A percentile compares a stretch with the other conserved stretches of the same genome.
These are phyloP conservation scores for Lenwebbia sp. DNA, from an alignment of 345 rosid genomes.

Conservation along the genomic window DNA sequence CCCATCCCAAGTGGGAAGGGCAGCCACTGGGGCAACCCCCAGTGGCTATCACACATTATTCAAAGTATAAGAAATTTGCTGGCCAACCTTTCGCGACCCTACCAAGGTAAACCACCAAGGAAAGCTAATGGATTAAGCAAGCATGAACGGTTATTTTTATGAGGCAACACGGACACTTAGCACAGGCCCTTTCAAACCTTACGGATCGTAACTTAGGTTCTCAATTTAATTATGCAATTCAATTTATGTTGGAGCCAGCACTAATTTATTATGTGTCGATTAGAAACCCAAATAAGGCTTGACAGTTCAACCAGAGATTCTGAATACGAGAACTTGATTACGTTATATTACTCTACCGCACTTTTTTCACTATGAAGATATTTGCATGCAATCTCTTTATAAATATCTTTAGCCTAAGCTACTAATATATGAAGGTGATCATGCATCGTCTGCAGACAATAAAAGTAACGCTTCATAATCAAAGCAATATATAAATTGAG, in stretches of 20 bases:
- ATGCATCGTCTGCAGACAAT: neutral
- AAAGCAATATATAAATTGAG: neutral
- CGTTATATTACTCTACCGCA: neutral
- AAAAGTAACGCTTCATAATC: neutral
- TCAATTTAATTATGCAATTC: neutral
- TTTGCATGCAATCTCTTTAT: neutral
- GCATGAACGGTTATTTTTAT: neutral
- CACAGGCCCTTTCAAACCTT: neutral
- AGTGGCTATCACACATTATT: neutral
- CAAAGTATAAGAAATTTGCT: neutral
- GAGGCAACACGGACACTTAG: neutral
- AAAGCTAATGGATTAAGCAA: no score
- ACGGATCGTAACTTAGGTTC: no score
- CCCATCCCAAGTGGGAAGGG: no score
- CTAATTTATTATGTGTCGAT: neutral
- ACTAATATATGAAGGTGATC: neutral
- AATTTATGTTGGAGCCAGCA: neutral
- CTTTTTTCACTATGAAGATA: neutral
- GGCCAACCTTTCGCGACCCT: neutral
- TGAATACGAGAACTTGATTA: neutral
- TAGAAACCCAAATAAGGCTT: neutral
- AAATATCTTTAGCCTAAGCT: neutral
- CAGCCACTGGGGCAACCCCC: no score
- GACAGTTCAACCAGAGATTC: neutral
- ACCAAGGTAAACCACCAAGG: neutral